These are phyloP conservation scores for Hydrangea macrophylla DNA, from an alignment of 148 eudicot genomes.

Conservation along the genomic window DNA sequence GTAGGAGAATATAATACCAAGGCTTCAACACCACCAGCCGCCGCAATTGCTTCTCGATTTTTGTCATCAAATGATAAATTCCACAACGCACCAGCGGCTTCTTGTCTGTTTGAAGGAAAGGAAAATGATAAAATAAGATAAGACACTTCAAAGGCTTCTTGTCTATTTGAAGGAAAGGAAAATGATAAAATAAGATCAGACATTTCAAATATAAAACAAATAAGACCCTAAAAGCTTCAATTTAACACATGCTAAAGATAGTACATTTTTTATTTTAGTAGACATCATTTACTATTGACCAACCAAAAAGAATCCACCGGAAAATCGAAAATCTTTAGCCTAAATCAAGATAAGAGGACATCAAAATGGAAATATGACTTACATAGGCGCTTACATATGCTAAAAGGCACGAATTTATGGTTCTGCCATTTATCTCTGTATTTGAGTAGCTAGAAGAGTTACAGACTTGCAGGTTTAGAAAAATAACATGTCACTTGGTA, in stretches of 20 bases:
- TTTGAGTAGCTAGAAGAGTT: not conserved
- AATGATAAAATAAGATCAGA: too few relatives aligned
- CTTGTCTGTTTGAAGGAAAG: slow-evolving; percentile 62
- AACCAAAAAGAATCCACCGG: not conserved
- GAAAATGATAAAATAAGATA: not conserved
- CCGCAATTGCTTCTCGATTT: slow-evolving; percentile 94
- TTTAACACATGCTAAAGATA: not conserved
- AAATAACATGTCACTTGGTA: not conserved
- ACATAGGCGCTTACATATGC: not conserved
- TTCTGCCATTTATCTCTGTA: not conserved
- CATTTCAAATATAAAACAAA: too few relatives aligned
- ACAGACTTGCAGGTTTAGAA: not conserved
- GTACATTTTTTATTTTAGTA: not conserved
- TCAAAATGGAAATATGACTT: not conserved
- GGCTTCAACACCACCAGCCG: slow-evolving; percentile 96
- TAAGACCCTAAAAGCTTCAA: too few relatives aligned
- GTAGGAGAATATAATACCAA: slow-evolving; percentile 52
- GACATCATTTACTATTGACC: not conserved
- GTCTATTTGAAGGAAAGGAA: too few relatives aligned
- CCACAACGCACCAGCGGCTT: slow-evolving; percentile 99
- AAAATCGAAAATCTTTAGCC: not conserved
- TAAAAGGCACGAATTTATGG: not conserved
- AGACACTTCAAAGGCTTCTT: too few relatives aligned
- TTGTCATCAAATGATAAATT: slow-evolving; percentile 94
- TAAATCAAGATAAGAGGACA: not conserved